Conservation (phyloP, 2,329 filamentous ascomycete species). For the Zasmidium citrigriseum region DNA sequence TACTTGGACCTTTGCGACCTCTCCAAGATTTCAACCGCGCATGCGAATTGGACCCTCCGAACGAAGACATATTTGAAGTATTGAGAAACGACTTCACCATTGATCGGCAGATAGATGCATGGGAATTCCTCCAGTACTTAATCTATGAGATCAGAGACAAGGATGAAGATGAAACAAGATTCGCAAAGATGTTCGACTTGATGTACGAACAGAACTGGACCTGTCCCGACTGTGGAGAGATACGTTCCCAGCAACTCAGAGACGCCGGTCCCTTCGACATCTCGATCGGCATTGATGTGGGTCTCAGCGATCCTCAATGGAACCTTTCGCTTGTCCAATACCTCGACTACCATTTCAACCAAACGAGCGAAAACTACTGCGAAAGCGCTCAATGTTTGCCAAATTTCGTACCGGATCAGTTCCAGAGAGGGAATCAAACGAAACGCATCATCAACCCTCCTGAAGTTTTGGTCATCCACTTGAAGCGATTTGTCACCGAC, state of each 20-base stretch:
- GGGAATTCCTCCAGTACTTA: constrained; percentile 11
- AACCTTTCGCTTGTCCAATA: background rate
- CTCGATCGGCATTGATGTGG: background rate
- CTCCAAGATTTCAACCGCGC: background rate
- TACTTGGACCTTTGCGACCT: background rate
- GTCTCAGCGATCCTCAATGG: background rate
- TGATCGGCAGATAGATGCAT: constrained; percentile 4
- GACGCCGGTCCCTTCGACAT: background rate
- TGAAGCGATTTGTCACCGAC: constrained; percentile 2
- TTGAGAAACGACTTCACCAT: background rate
- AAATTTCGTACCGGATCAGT: no score
- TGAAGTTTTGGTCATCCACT: constrained; percentile 10
- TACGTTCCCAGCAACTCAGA: background rate
- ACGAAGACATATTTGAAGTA: background rate
- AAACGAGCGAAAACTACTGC: background rate
- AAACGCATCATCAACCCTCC: constrained; percentile 3
- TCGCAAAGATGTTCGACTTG: constrained; percentile 8
- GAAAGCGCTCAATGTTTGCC: background rate
- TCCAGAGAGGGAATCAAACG: no score
- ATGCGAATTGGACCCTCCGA: constrained; percentile 1
- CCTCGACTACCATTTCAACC: background rate
- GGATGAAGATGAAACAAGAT: background rate
- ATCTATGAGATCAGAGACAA: constrained; percentile 3
- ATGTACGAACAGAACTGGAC: constrained; percentile 4
- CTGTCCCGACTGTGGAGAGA: constrained; percentile 2